Base-by-base conservation (phyloP, 139 green algal species). In the Chlamydomonas sphaeroides region DNA sequence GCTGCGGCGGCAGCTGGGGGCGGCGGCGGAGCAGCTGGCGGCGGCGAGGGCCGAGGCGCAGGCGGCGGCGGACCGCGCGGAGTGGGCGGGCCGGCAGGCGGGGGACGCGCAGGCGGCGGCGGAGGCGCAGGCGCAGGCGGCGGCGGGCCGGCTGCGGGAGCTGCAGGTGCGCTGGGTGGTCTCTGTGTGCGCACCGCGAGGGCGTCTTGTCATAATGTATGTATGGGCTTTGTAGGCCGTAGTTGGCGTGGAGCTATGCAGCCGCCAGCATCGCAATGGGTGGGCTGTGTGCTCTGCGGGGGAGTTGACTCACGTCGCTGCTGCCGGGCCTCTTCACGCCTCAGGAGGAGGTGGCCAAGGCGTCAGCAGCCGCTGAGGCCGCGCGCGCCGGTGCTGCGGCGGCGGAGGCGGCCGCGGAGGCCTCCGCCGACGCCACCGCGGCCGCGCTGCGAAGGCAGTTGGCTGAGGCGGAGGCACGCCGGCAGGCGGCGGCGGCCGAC, bases 1-100 rank as follows among this genome's bases (percentile, higher is more conserved):
- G 14, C 66, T 85, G 57, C 83, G 66, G 48, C 42, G 61, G 42
- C 41, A 79, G 61, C 48, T 77, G 35, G 45, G 28, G 28, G 33
- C 71, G 5, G 35, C 38, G 61, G 45, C 65, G 38, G 45, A 68
- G 17, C 32, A 80, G 21, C 35, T 48, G 35, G 65, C 45, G 51
- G 42, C 65, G 35, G 48, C 33, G 21, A 39, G 53, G 26, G 69
- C 28, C 33, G 65, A 35, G n/a, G 70, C 48, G 23, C 28, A 68
- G 61, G 32, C 42, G 1, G 53, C 74, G 36, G 48, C 33, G 5
- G 42, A 72, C 14, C 10, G 23, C 1, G 21, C 45, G 45, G 41
- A 80, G 53, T 5, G 45, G 28, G 45, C 63, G 68, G 33, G n/a
- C n/a, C n/a, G n/a, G n/a, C n/a, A n/a, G 5, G 35, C 38, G 61